A percentile compares a stretch with the other conserved stretches of the same genome.
These are phyloP conservation scores for Nepenthes gracilis DNA, from an alignment of 148 eudicot species.

Conservation along the genomic window DNA sequence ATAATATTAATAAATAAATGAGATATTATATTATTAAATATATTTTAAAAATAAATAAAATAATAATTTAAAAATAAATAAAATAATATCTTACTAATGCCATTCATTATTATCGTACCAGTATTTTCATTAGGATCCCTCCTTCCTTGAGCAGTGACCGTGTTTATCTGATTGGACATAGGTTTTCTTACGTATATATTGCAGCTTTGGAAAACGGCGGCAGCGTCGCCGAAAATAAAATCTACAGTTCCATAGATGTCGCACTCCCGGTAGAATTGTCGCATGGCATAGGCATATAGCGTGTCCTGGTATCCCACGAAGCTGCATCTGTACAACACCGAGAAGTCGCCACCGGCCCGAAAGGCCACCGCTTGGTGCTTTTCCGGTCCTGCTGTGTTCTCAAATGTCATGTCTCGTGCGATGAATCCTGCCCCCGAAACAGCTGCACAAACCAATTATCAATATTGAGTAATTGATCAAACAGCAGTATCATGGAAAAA, in stretches of 20 bases:
- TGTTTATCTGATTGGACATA: conserved; percentile 19
- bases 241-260: conserved; percentile 29
- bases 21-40: no score
- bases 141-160: conserved; percentile 28
- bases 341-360: conserved; percentile 19
- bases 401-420: conserved; percentile 27
- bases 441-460: conserved; percentile 6
- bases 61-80: no score
- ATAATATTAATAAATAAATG: no score
- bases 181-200: conserved; percentile 20
- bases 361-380: conserved; percentile 34
- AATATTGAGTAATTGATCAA: no score
- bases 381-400: conserved; percentile 30
- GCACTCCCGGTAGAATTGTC: conserved; percentile 30
- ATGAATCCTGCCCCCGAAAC: conserved; percentile 25
- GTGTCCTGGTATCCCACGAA: conserved; percentile 38
- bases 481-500: background rate
- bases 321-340: conserved; percentile 20
- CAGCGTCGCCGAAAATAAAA: conserved; percentile 26
- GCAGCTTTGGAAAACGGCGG: conserved; percentile 19
- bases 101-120: conserved; percentile 3
- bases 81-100: no score
- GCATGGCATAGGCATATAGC: conserved; percentile 19
- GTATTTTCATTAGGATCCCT: conserved; percentile 21
- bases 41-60: no score